These are phyloP conservation scores for Daldinia vernicosa DNA, from an alignment of 495 filamentous ascomycete genomes.

Conservation along the genomic window DNA sequence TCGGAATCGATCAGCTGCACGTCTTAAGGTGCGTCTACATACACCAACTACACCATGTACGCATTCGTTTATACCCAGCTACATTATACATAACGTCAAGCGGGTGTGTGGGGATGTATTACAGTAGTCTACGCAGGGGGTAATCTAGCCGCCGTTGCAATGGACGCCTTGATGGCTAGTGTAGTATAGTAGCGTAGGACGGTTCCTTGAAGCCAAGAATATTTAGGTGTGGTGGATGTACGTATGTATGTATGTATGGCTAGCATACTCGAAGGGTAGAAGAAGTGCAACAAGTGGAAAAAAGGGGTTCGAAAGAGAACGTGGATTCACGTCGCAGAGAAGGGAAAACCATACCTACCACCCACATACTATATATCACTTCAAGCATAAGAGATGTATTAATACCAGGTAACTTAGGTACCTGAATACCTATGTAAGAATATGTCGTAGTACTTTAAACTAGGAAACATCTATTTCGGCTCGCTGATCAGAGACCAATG, in stretches of 20 bases:
- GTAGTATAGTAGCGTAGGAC: not conserved
- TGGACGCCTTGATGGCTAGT: not conserved
- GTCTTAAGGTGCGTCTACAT: not conserved
- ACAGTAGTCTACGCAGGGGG: not conserved
- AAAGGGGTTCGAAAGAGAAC: slow-evolving; percentile 11
- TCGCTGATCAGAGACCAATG: too few species aligned
- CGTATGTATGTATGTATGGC: not conserved
- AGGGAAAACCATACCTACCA: not conserved
- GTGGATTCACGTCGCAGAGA: not conserved
- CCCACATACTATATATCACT: not conserved
- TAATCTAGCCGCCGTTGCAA: slow-evolving; percentile 9
- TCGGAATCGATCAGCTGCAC: slow-evolving; percentile 1
- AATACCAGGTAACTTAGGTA: too few species aligned
- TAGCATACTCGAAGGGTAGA: not conserved
- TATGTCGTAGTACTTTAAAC: too few species aligned
- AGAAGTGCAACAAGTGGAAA: slow-evolving; percentile 25
- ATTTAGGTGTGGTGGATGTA: not conserved
- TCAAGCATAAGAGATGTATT: not conserved
- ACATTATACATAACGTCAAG: not conserved
- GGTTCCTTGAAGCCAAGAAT: not conserved
- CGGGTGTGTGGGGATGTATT: not conserved
- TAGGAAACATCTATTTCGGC: too few species aligned
- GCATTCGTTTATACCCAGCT: too few species aligned
- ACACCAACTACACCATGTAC: not conserved
- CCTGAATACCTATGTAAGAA: not conserved